Conservation (phyloP, 1,284 basidiomycete species). For the Xerocomus nothofagi region DNA sequence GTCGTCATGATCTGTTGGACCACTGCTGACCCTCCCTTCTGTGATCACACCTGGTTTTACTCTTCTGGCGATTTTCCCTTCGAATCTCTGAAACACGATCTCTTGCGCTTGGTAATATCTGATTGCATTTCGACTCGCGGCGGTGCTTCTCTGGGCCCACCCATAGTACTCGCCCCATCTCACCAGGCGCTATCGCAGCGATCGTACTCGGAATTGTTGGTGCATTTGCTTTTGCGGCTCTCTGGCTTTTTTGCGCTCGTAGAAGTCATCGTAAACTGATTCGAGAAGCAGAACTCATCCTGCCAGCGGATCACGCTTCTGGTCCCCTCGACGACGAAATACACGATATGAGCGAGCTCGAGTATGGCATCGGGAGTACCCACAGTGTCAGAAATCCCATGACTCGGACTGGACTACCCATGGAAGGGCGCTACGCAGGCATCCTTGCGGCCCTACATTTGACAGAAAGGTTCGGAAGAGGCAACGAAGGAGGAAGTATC, state of each 20-base stretch:
- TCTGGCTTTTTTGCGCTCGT: slow-evolving; percentile 36
- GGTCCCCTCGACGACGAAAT: slow-evolving; percentile 29
- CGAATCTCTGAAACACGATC: slow-evolving; percentile 8
- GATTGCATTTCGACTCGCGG: slow-evolving; percentile 2
- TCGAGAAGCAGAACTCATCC: slow-evolving; percentile 17
- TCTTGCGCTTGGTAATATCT: slow-evolving; percentile 1
- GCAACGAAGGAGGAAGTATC: slow-evolving; percentile 28
- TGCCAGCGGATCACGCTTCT: slow-evolving; percentile 6
- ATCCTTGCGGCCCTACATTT: slow-evolving; percentile 28
- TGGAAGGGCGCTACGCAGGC: slow-evolving; percentile 32
- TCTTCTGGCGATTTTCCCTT: slow-evolving; percentile 13
- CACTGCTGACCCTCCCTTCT: slow-evolving; percentile 22
- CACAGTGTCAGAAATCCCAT: not conserved
- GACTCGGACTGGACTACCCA: not conserved
- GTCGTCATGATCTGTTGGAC: slow-evolving; percentile 15
- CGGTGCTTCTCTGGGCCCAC: slow-evolving; percentile 6
- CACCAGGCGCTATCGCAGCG: slow-evolving; percentile 28
- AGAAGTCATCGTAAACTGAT: slow-evolving; percentile 28
- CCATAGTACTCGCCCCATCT: slow-evolving; percentile 15
- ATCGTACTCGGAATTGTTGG: slow-evolving; percentile 29
- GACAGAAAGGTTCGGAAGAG: slow-evolving; percentile 14
- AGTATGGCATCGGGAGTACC: not conserved
- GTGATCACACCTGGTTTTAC: slow-evolving; percentile 13
- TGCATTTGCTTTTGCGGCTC: slow-evolving; percentile 24
- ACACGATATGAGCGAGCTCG: slow-evolving; percentile 11